A percentile compares a stretch with the other conserved stretches of the same genome.
Evolutionary conservation across 352 stramenopile genomes (phyloP).

Genomic region (Aphanomyces invadans): DNA sequence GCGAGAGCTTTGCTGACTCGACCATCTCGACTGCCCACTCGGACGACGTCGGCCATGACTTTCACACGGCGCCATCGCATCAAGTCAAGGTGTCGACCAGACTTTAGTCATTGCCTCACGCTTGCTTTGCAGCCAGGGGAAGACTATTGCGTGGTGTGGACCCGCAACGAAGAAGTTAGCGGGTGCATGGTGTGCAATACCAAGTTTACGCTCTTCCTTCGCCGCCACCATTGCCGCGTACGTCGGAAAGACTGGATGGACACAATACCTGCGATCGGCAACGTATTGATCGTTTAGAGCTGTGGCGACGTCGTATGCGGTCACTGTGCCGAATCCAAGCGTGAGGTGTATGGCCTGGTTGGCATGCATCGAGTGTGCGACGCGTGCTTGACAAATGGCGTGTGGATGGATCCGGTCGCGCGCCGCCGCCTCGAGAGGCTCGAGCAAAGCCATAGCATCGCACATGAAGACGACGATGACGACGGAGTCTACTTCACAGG

Average conservation of each 20-base stretch:
- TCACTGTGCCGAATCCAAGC: neutral
- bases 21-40: neutral
- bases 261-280: too few species aligned
- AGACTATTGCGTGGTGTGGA: conserved; percentile 14
- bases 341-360: conserved; percentile 13
- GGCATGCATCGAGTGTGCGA: conserved; percentile 19
- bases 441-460: neutral
- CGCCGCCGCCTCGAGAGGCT: neutral
- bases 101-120: neutral
- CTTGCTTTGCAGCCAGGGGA: conserved; percentile 12
- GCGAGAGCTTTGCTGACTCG: neutral
- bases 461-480: neutral
- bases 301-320: conserved; percentile 22
- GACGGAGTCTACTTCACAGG: too few species aligned
- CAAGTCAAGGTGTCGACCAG: conserved; percentile 6
- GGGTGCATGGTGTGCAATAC: conserved; percentile 16
- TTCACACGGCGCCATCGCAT: neutral
- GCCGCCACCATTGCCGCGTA: conserved; percentile 23
- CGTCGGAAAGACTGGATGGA: neutral
- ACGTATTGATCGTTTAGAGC: conserved; percentile 6
- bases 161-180: conserved; percentile 12
- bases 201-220: conserved; percentile 12
- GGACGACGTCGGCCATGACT: neutral
- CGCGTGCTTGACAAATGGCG: conserved; percentile 17
- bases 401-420: conserved; percentile 15